Base-by-base conservation (phyloP, 2,329 filamentous ascomycete species). In the Venturia pyrina region DNA sequence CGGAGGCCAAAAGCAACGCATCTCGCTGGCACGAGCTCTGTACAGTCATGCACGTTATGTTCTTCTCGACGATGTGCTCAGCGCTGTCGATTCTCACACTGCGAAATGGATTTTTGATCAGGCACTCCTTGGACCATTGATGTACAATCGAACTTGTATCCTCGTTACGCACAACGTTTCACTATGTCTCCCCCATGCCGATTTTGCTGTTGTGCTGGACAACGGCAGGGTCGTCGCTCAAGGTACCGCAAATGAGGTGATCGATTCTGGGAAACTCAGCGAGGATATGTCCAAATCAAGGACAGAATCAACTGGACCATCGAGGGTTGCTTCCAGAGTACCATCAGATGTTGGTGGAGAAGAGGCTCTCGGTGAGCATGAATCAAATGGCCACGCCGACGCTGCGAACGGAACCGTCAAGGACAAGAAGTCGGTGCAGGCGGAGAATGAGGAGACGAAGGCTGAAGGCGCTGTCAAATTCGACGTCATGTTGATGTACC, bases 91-190 rank as follows among this genome's bases (percentile, higher is more conserved):
- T 75, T 96, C 95, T 3, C 95, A 99, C 72, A 98, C 95, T 0
- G 93, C 93, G 1, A 96, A 97, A 75, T 97, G 96, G 88, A 98
- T 99, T 70, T 98, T 98, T 78, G 89, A 89, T 74, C 89, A 96
- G 76, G 96, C 93, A 67, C 88, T 99, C 69, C 88, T 88, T 71
- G 95, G 95, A 1, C 90, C 91, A 6, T 78, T 99, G 63, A 98
- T 99, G 95, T 80, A 84, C 66, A 83, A 87, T 72, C 87, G 95
- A 53, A 98, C 95, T 37, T 98, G 95, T 75, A 91, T 99, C 65
- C 82, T 99, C 56, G 93, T 99, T 44, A 97, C 95, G 0, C 95
- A 99, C 79, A 99, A 98, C 72, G 85, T 95, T 37, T 85, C 90
- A n/a, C 84, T 99, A 21, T 95, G 91, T 70, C 86, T 92, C 8